phyloP scores from a whole-genome alignment of 331 rosid genomes.

The Rhamnella rubrinervis region DNA sequence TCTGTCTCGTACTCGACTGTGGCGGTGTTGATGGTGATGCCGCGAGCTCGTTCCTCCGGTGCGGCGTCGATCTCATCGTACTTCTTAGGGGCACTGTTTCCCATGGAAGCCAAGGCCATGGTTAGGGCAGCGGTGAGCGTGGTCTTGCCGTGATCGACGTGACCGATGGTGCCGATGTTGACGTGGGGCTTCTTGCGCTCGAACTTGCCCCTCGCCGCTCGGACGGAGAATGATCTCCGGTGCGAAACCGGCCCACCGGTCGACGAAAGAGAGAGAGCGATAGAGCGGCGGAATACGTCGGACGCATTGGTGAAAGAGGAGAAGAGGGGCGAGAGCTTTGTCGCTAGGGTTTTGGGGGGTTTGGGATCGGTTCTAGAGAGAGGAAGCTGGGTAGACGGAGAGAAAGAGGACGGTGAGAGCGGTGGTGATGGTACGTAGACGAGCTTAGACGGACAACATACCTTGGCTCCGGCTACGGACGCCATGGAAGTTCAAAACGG shows the following conservation, averaged over 20 bases:
- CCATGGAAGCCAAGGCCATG: conserved; percentile 38
- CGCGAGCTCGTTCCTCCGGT: conserved; percentile 36
- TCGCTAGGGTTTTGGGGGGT: background rate
- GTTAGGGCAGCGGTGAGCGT: conserved; percentile 39
- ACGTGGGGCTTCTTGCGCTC: conserved; percentile 41
- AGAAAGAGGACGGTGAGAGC: conserved; percentile 5
- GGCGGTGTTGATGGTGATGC: conserved; percentile 37
- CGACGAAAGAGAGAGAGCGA: background rate
- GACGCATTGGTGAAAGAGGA: conserved; percentile 7
- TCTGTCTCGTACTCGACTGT: conserved; percentile 26
- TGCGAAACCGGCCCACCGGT: background rate
- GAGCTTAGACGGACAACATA: background rate
- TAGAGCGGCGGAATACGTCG: background rate
- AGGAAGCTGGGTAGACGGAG: conserved; percentile 11
- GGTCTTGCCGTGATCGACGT: conserved; percentile 35
- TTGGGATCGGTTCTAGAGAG: conserved; percentile 13
- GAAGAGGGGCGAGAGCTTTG: background rate
- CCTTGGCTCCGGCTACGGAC: background rate
- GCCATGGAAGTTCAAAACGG: too few species aligned
- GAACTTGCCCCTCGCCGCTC: conserved; percentile 33
- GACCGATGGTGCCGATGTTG: conserved; percentile 40
- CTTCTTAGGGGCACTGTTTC: conserved; percentile 34
- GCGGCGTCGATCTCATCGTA: conserved; percentile 40
- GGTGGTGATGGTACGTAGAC: background rate
- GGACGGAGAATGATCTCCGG: conserved; percentile 21